Evolutionary conservation across 164 flowering plant genomes (phyloP), one percentile per base, ranked within the genome.

Genomic region (Sextonia rubra): DNA sequence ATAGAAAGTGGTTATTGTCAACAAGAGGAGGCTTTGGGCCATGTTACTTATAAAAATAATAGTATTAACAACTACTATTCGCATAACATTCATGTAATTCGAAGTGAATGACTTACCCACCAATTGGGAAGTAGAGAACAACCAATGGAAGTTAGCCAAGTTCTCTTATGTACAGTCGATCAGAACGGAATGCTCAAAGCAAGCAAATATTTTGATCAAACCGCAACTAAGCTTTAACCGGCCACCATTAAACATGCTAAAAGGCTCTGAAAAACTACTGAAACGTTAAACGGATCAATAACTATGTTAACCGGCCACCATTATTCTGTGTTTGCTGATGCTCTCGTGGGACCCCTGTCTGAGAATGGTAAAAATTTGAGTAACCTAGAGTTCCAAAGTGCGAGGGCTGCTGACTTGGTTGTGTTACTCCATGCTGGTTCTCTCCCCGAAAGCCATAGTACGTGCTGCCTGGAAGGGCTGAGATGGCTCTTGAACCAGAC

Each of bases 301-400:
- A 75, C 77, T 81, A 81, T 88, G 91, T 76, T 87, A n/a, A n/a
- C n/a, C n/a, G n/a, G n/a, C n/a, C n/a, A n/a, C 81, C 88, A 52
- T 91, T 94, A 72, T 89, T 85, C 4, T 84, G 76, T 74, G 82
- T 86, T 74, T 89, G 94, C 8, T 37, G 44, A 56, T 87, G 94
- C 29, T 95, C 96, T 74, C 83, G 80, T 3, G 92, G 77, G 25
- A 61, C 67, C 1, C 93, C 94, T 0, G 87, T 60, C 71, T 89
- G 98, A 60, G 96, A 86, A 48, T 91, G 96, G 75, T 92, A 95
- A 85, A 82, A 86, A 69, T 91, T 95, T 47, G 90, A 90, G 82
- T 89, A 90, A 18, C 91, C 90, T 1, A 82, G 83, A 23, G 80
- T 70, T 47, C 89, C 92, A 79, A 84, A 87, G 27, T 88, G 99